Evolutionary conservation across 257 asterid genomes (phyloP).

Genomic region (Solanum chmielewskii): DNA sequence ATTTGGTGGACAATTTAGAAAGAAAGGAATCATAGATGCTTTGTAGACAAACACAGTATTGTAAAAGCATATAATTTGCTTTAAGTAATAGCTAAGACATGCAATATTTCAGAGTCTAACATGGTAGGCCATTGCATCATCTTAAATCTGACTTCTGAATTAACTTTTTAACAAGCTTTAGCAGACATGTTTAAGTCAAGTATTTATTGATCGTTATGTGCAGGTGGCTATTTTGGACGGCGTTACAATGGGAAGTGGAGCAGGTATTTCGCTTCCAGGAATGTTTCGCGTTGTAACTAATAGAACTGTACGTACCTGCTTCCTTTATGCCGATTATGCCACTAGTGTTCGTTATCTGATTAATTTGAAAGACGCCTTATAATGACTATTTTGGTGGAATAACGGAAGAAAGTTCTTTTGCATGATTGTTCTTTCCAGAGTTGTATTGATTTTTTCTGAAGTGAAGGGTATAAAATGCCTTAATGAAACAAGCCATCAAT

Average conservation of each 20-base stretch:
- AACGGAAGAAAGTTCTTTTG: background rate
- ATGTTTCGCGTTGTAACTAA: constrained; percentile 94
- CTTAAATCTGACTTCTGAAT: background rate
- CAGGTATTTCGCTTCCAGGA: constrained; percentile 95
- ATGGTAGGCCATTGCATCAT: background rate
- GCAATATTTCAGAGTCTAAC: background rate
- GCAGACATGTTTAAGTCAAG: background rate
- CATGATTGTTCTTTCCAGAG: background rate
- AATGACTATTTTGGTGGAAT: background rate
- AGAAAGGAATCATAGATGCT: background rate
- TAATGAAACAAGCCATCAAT: background rate
- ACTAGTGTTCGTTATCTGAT: background rate
- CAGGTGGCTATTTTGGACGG: constrained; percentile 98
- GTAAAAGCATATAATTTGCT: background rate
- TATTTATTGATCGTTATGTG: background rate
- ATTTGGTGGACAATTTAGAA: background rate
- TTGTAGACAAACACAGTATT: background rate
- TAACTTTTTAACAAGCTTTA: background rate
- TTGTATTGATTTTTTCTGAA: background rate
- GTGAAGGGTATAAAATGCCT: background rate
- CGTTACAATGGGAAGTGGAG: constrained; percentile 87
- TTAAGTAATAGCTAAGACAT: background rate
- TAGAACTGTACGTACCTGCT: constrained; percentile 75
- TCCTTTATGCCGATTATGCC: constrained; percentile 2
- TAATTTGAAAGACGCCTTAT: background rate